phyloP scores from a whole-genome alignment of 345 rosid genomes.

The Populus simonii region DNA sequence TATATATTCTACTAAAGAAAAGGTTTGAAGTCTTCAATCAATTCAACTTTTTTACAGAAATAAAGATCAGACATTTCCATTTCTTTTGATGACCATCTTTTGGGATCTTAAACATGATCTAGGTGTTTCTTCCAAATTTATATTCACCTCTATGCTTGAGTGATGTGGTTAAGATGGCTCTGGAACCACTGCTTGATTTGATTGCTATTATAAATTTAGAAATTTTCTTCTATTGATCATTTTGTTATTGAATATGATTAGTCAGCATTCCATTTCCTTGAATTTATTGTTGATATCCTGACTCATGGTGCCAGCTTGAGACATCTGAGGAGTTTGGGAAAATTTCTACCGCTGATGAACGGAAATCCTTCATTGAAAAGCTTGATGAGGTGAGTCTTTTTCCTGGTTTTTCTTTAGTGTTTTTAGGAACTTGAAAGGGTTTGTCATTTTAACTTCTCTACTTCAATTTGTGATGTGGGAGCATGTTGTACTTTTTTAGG shows the following conservation, averaged over 20 bases:
- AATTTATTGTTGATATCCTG: constrained; percentile 3
- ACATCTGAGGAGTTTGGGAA: constrained; percentile 63
- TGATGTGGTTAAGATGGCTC: background rate
- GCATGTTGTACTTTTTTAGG: constrained; percentile 44
- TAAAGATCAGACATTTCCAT: background rate
- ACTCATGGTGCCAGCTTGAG: constrained; percentile 57
- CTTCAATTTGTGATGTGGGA: constrained; percentile 6
- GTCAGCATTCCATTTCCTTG: background rate
- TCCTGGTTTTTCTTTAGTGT: background rate
- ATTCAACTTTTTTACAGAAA: background rate
- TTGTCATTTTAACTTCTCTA: background rate
- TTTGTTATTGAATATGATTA: background rate
- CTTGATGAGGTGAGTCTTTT: constrained; percentile 70
- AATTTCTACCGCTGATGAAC: constrained; percentile 72
- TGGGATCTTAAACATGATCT: too few species aligned
- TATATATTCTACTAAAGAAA: constrained; percentile 92
- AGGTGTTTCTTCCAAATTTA: too few species aligned
- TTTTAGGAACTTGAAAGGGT: background rate
- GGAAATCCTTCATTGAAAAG: constrained; percentile 69
- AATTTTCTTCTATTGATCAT: background rate
- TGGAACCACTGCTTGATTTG: background rate
- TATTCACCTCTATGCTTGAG: background rate
- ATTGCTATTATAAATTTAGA: background rate
- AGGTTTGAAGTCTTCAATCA: constrained; percentile 39
- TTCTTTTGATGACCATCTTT: background rate